A percentile compares a stretch with the other conserved stretches of the same genome.
These are phyloP conservation scores for Coprinopsis sp. DNA, from an alignment of 768 basidiomycete genomes.

Conservation along the genomic window DNA sequence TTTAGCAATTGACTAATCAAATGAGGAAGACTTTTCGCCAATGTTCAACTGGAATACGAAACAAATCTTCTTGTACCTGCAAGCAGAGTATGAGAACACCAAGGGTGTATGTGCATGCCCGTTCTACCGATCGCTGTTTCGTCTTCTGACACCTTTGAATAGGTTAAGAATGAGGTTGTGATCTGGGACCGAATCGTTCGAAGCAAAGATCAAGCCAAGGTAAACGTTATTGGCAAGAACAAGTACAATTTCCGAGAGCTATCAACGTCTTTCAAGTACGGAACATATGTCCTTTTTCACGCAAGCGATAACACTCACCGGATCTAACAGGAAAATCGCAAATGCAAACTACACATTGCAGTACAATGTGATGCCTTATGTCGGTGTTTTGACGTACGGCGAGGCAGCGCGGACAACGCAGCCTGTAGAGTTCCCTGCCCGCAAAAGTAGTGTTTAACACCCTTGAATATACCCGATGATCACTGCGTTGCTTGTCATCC, in stretches of 20 bases:
- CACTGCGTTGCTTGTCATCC: not conserved
- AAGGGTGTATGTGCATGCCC: constrained; percentile 59
- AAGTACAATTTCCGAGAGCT: constrained; percentile 83
- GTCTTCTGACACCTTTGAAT: not conserved
- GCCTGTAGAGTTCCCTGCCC: constrained; percentile 34
- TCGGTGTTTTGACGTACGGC: constrained; percentile 75
- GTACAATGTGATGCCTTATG: constrained; percentile 90
- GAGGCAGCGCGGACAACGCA: constrained; percentile 51
- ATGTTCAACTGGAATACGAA: constrained; percentile 98
- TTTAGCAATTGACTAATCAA: constrained; percentile 3
- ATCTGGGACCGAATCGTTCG: constrained; percentile 91
- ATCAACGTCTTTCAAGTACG: constrained; percentile 70
- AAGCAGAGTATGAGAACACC: constrained; percentile 74
- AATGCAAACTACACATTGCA: constrained; percentile 70
- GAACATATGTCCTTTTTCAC: constrained; percentile 19
- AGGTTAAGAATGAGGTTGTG: constrained; percentile 54
- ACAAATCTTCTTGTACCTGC: constrained; percentile 83
- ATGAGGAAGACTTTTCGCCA: constrained; percentile 61
- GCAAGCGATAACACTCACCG: constrained; percentile 3
- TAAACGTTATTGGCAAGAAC: constrained; percentile 65
- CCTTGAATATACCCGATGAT: not conserved
- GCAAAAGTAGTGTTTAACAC: constrained; percentile 36
- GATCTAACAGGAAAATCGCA: constrained; percentile 47
- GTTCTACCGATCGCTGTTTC: not conserved
- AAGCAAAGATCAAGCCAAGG: constrained; percentile 67